A percentile compares a stretch with the other conserved stretches of the same genome.
Conservation (phyloP, 2,329 filamentous ascomycete genomes). For the Apiospora pterosperma region DNA sequence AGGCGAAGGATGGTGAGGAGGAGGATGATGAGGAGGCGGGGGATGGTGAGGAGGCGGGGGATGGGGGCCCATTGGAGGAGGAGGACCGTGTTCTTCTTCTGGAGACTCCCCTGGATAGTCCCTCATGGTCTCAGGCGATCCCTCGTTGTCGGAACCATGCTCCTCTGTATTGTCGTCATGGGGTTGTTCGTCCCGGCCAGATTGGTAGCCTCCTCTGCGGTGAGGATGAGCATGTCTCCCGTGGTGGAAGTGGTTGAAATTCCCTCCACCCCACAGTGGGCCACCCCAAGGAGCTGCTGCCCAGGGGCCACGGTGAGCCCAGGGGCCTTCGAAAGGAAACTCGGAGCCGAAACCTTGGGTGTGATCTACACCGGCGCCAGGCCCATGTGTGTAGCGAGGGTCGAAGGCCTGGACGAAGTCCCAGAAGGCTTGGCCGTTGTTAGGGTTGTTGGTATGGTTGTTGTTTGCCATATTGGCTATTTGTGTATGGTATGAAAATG, state of each 20-base stretch:
- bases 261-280: constrained; percentile 10
- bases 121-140: constrained; percentile 29
- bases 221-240: constrained; percentile 18
- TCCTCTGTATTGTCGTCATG: constrained; percentile 14
- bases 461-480: constrained; percentile 11
- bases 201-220: constrained; percentile 22
- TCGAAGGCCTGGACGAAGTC: constrained; percentile 34
- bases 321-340: constrained; percentile 14
- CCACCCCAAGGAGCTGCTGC: constrained; percentile 12
- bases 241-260: constrained; percentile 11
- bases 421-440: constrained; percentile 20
- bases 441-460: constrained; percentile 17
- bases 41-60: constrained; percentile 11
- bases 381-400: constrained; percentile 21
- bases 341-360: constrained; percentile 29
- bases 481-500: neutral
- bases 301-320: constrained; percentile 7
- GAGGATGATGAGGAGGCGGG: constrained; percentile 12
- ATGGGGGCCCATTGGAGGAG: constrained; percentile 8
- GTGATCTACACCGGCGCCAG: constrained; percentile 24
- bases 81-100: neutral
- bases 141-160: constrained; percentile 30
- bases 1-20: constrained; percentile 12
- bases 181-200: constrained; percentile 15
- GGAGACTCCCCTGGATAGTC: constrained; percentile 7